phyloP scores from a whole-genome alignment of 805 yeast genomes.

The Saturnispora besseyi region DNA sequence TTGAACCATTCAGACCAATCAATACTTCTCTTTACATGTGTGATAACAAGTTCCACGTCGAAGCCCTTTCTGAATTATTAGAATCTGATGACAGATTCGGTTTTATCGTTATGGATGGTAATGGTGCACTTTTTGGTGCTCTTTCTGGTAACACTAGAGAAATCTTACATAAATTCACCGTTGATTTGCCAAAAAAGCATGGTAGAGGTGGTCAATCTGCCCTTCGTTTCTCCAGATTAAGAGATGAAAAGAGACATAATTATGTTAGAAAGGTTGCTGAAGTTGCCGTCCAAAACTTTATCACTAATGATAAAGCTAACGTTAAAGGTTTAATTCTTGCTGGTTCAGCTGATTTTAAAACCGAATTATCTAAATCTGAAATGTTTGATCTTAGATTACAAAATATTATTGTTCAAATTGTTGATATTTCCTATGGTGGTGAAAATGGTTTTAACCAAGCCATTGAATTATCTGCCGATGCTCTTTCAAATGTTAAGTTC shows the following conservation, averaged over 20 bases:
- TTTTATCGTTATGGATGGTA: conserved; percentile 99
- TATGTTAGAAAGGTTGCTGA: conserved; percentile 98
- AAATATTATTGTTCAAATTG: conserved; percentile 81
- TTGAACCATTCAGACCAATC: conserved; percentile 98
- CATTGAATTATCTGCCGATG: conserved; percentile 93
- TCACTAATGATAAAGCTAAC: conserved; percentile 88
- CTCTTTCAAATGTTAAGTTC: conserved; percentile 92
- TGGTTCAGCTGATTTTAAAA: conserved; percentile 98
- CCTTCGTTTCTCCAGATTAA: conserved; percentile 94
- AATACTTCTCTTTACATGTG: conserved; percentile 93
- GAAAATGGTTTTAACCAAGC: conserved; percentile 99
- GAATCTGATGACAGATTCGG: conserved; percentile 97
- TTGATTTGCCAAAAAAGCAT: conserved; percentile 98
- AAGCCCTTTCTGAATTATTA: conserved; percentile 85
- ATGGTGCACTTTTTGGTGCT: conserved; percentile 92
- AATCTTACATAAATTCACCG: conserved; percentile 89
- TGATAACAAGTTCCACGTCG: conserved; percentile 98
- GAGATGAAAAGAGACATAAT: conserved; percentile 98
- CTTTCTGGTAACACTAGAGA: conserved; percentile 96
- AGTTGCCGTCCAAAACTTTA: conserved; percentile 94
- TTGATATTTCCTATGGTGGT: conserved; percentile 98
- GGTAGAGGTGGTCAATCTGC: conserved; percentile 99
- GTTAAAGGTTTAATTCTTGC: conserved; percentile 93
- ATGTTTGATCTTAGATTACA: conserved; percentile 85
- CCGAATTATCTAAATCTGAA: conserved; percentile 86